phyloP scores from a whole-genome alignment of 2,329 filamentous ascomycete species.

The Pseudogymnoascus sp. region DNA sequence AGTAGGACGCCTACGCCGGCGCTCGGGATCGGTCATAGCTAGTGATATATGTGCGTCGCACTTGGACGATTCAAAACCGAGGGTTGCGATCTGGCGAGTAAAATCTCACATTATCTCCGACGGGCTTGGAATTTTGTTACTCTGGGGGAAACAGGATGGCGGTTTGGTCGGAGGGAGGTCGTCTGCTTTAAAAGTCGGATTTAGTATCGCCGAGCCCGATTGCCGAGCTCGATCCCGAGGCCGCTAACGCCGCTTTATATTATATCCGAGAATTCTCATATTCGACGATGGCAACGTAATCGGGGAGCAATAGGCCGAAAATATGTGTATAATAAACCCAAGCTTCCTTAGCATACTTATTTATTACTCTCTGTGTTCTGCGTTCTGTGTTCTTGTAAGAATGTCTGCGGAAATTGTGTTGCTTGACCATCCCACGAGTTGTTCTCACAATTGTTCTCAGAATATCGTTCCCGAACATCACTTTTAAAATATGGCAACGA shows the following conservation, averaged over 20 bases:
- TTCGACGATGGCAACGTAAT: not conserved
- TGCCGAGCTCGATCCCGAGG: conserved; percentile 12
- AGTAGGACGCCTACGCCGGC: conserved; percentile 34
- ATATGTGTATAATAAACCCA: not conserved
- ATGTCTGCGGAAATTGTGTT: not conserved
- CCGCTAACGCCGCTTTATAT: not conserved
- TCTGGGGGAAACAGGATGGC: not conserved
- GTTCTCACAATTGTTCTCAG: not conserved
- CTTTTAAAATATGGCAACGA: not conserved
- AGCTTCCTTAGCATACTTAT: not conserved
- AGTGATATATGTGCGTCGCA: not conserved
- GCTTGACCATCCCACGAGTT: not conserved
- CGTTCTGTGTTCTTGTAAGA: not conserved
- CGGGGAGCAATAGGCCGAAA: not conserved
- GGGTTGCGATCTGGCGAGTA: conserved; percentile 16
- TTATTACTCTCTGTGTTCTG: not conserved
- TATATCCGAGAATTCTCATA: not conserved
- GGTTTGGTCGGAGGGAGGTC: not conserved
- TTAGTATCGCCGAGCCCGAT: conserved; percentile 20
- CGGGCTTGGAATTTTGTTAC: not conserved
- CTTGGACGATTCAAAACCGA: not conserved
- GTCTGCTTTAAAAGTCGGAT: not conserved
- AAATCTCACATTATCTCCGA: conserved; percentile 1
- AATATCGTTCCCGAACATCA: too few relatives aligned
- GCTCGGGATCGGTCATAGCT: conserved; percentile 25